Conservation (phyloP, 495 filamentous ascomycete genomes). For the Recurvomyces mirabilis region DNA sequence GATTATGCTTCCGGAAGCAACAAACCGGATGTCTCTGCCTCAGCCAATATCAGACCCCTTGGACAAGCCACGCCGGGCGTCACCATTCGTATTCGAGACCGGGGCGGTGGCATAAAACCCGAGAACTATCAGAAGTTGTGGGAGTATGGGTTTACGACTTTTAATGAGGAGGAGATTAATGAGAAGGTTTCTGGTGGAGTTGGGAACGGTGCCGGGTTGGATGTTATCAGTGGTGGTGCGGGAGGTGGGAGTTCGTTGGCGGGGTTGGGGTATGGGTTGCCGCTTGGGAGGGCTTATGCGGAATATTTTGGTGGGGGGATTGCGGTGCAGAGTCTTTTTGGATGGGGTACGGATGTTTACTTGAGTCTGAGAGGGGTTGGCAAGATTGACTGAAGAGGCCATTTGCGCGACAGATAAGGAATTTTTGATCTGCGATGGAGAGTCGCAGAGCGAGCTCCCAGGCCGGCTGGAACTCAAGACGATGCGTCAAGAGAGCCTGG, state of each 20-base stretch:
- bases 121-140: constrained; percentile 78
- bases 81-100: constrained; percentile 87
- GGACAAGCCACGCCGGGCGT: constrained; percentile 50
- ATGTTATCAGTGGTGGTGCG: constrained; percentile 52
- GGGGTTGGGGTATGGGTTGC: constrained; percentile 84
- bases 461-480: too few species aligned
- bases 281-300: constrained; percentile 84
- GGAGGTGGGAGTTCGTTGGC: constrained; percentile 65
- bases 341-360: constrained; percentile 86
- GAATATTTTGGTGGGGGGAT: constrained; percentile 99
- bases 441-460: too few species aligned
- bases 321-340: constrained; percentile 82
- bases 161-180: constrained; percentile 54
- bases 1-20: constrained; percentile 22
- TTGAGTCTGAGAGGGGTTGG: constrained; percentile 76
- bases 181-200: constrained; percentile 23
- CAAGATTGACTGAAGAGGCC: constrained; percentile 16
- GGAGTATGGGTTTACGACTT: constrained; percentile 94
- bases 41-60: constrained; percentile 9
- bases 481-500: too few species aligned
- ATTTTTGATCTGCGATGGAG: too few species aligned
- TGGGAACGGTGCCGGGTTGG: constrained; percentile 46
- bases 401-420: too few species aligned
- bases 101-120: constrained; percentile 83
- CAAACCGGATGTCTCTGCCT: constrained; percentile 14